Evolutionary conservation across 805 yeast species (phyloP).

Genomic region (Hanseniaspora occidentalis): DNA sequence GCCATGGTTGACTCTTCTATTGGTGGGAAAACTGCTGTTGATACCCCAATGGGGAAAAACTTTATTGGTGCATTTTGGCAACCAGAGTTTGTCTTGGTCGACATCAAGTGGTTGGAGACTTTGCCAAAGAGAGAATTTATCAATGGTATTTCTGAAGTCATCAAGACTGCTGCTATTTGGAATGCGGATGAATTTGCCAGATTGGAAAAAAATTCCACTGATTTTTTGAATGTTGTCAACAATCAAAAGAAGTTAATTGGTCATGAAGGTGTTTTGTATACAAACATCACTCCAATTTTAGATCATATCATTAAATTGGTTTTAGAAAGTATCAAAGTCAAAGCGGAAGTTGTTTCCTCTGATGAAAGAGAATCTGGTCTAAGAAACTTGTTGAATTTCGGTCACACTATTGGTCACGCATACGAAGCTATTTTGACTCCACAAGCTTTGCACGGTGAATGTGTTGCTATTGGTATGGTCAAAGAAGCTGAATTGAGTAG

Average conservation of each 20-base stretch:
- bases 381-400: constrained; percentile 85
- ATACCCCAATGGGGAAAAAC: constrained; percentile 91
- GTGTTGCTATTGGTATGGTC: constrained; percentile 96
- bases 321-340: constrained; percentile 73
- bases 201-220: constrained; percentile 62
- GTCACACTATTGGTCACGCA: constrained; percentile 97
- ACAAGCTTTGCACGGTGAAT: constrained; percentile 92
- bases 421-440: constrained; percentile 97
- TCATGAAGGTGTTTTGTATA: constrained; percentile 33
- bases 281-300: constrained; percentile 55
- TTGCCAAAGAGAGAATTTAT: constrained; percentile 89
- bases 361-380: constrained; percentile 95
- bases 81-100: constrained; percentile 79
- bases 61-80: constrained; percentile 97
- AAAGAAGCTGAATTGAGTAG: constrained; percentile 93
- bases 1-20: constrained; percentile 98
- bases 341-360: constrained; percentile 84
- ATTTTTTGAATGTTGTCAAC: constrained; percentile 56
- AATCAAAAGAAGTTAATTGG: constrained; percentile 16
- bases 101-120: constrained; percentile 74
- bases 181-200: constrained; percentile 77
- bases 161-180: constrained; percentile 98
- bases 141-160: constrained; percentile 97
- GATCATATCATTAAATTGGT: constrained; percentile 73
- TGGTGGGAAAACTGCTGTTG: constrained; percentile 98